These are phyloP conservation scores for Sugiyamaella lignohabitans DNA, from an alignment of 805 yeast species.

Conservation along the genomic window DNA sequence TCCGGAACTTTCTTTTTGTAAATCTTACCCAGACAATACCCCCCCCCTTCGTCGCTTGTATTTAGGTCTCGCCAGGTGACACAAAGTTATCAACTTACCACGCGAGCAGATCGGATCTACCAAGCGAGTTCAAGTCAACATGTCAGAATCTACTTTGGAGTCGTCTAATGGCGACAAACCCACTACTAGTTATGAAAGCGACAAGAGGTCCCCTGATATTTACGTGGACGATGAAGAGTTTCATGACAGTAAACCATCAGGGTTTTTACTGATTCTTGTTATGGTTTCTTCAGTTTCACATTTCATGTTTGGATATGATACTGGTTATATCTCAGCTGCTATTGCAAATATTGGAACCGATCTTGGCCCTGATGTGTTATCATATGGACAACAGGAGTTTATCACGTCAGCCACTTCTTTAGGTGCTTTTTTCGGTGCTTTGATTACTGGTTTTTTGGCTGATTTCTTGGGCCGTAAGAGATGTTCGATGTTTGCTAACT, in stretches of 20 bases:
- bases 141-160: too few relatives aligned
- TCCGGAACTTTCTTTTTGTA: too few relatives aligned
- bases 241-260: conserved; percentile 8
- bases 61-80: too few relatives aligned
- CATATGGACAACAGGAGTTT: conserved; percentile 76
- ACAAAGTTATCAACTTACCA: too few relatives aligned
- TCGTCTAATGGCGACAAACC: too few relatives aligned
- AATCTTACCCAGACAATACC: too few relatives aligned
- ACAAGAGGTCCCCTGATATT: too few relatives aligned
- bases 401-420: conserved; percentile 92
- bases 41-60: too few relatives aligned
- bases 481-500: conserved; percentile 72
- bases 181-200: too few relatives aligned
- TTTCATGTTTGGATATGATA: conserved; percentile 77
- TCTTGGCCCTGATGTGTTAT: conserved; percentile 43
- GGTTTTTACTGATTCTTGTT: conserved; percentile 9
- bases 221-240: conserved; percentile 12
- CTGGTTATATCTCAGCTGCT: conserved; percentile 93
- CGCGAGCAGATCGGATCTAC: too few relatives aligned
- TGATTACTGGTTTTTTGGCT: conserved; percentile 76
- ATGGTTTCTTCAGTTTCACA: conserved; percentile 14
- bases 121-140: too few relatives aligned
- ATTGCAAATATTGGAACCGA: conserved; percentile 77
- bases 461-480: conserved; percentile 80
- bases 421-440: conserved; percentile 80